Evolutionary conservation across 805 yeast species (phyloP), one percentile per base, ranked within the genome.

Genomic region (Kluyveromyces aestuarii): DNA sequence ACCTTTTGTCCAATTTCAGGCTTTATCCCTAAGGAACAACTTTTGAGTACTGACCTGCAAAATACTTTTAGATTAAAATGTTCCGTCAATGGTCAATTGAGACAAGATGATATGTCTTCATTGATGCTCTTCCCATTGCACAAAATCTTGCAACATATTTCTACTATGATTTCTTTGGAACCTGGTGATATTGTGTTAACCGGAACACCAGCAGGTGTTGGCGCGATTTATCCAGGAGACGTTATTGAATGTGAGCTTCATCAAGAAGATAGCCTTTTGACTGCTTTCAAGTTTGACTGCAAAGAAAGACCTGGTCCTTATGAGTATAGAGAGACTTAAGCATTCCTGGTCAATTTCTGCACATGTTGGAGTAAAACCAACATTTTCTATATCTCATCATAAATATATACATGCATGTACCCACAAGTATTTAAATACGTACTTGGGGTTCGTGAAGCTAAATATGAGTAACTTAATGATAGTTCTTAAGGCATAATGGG

Each of bases 131-230:
- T 87, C 75, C 84, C 89, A 43, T 81, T 93, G 60, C 90, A 89
- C 59, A 76, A 80, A 57, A 82, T 93, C 52, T 72, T 93, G 52
- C 76, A 85, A 48, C 79, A 84, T 46, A 84, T 90, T 80, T 84
- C 96, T 5, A 68, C 81, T n/a, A 81, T 87, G 58, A 91, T 91
- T 91, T 87, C 97, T 4, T 72, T 93, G 49, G 81, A 90, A 58
- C 82, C 87, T 47, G 96, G 96, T 30, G 99, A 93, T 61, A 74
- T 93, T 53, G 81, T 93, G 50, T 73, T 93, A 46, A 93, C 99
- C 1, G 99, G 99, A 16, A 93, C 99, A 1, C 99, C 99, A 42
- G 87, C 89, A 66, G 99, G 99, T 16, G 99, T 93, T n/a, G 96
- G 98, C 8, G 70, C 76, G 25, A 69, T 90, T 35, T 66, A 65